phyloP scores from a whole-genome alignment of 2,329 filamentous ascomycete species.

The Aspergillus neoniger region DNA sequence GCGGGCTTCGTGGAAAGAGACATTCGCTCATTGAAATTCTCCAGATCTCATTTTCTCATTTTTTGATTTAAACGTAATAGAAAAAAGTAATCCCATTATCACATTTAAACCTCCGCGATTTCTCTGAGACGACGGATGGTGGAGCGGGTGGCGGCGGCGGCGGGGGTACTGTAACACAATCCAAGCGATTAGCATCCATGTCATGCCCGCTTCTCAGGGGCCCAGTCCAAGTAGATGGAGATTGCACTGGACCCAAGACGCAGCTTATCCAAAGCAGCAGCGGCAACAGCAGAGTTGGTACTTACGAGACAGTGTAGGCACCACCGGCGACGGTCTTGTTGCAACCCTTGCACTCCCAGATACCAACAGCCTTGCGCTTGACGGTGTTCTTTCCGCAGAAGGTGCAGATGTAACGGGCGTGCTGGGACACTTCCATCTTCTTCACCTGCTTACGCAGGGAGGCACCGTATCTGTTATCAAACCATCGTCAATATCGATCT shows the following conservation, averaged over 20 bases:
- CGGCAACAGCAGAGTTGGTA: conserved; percentile 36
- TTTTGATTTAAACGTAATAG: conserved; percentile 42
- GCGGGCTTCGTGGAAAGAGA: conserved; percentile 23
- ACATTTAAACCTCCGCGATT: conserved; percentile 78
- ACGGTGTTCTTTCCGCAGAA: conserved; percentile 98
- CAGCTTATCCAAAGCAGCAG: conserved; percentile 1
- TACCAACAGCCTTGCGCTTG: conserved; percentile 86
- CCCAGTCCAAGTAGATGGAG: neutral
- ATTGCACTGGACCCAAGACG: neutral
- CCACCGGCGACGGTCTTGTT: conserved; percentile 91
- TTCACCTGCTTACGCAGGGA: conserved; percentile 99
- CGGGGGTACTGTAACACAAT: conserved; percentile 68
- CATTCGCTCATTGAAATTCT: conserved; percentile 26
- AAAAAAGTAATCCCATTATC: conserved; percentile 39
- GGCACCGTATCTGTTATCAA: conserved; percentile 79
- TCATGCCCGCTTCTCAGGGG: conserved; percentile 1
- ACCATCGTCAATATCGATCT: conserved; percentile 24
- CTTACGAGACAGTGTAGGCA: conserved; percentile 96
- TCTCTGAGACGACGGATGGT: conserved; percentile 96
- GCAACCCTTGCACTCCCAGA: conserved; percentile 97
- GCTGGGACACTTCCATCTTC: conserved; percentile 99
- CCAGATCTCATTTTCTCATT: conserved; percentile 39
- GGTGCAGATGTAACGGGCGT: conserved; percentile 95
- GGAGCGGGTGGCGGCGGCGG: conserved; percentile 90
- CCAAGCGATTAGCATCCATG: conserved; percentile 18